Evolutionary conservation across 2,329 filamentous ascomycete species (phyloP).

Genomic region (Periconia sp.): DNA sequence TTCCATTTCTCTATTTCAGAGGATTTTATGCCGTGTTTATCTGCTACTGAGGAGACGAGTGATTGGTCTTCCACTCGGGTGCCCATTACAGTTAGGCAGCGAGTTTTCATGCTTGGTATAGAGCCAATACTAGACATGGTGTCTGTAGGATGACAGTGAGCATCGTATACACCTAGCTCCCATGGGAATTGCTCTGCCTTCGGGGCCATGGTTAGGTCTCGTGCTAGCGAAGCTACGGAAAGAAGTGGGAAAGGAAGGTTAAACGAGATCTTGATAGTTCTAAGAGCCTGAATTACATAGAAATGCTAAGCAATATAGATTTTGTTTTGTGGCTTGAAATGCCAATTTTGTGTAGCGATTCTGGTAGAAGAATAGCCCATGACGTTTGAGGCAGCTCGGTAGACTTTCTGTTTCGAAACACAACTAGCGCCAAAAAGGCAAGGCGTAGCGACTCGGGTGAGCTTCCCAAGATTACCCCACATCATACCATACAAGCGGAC

Average conservation of each 20-base stretch:
- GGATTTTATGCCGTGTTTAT: conserved; percentile 57
- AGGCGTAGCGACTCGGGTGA: too few species aligned
- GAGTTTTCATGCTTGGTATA: conserved; percentile 70
- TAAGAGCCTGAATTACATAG: too few species aligned
- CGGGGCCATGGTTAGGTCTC: not conserved
- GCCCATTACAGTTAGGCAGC: conserved; percentile 75
- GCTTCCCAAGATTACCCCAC: too few species aligned
- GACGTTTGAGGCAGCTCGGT: too few species aligned
- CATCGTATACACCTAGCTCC: conserved; percentile 74
- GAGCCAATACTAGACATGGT: conserved; percentile 66
- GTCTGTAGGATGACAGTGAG: conserved; percentile 85
- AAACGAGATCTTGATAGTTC: not conserved
- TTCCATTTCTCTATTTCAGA: conserved; percentile 30
- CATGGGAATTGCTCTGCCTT: conserved; percentile 62
- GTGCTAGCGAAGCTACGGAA: not conserved
- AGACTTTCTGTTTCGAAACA: too few species aligned
- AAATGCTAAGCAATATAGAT: too few species aligned
- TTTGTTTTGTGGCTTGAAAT: too few species aligned
- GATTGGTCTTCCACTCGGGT: conserved; percentile 77
- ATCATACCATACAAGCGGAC: too few species aligned
- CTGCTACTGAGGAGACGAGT: conserved; percentile 69
- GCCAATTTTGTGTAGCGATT: too few species aligned
- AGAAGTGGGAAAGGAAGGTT: not conserved
- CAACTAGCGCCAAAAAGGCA: too few species aligned
- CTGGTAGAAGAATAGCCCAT: too few species aligned